Conservation (phyloP, 163 green algal species). For the Scenedesmus sp. region DNA sequence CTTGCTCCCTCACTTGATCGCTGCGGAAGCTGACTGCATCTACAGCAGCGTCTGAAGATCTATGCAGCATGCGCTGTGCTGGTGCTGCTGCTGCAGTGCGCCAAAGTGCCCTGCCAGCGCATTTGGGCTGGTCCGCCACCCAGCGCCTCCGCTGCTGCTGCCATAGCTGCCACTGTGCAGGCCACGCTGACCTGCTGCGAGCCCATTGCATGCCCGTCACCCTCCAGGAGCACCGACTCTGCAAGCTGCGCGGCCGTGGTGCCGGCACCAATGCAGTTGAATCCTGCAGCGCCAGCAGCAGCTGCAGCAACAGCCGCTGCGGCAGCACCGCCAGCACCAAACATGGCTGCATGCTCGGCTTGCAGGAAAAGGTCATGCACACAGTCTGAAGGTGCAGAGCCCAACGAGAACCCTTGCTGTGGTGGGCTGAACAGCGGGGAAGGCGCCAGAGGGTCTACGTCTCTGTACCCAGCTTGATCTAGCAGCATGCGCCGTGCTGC, state of each 20-base stretch:
- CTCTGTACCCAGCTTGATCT: neutral
- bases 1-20: constrained; percentile 29
- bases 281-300: neutral
- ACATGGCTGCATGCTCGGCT: neutral
- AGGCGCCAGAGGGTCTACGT: neutral
- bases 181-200: neutral
- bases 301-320: neutral
- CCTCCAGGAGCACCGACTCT: constrained; percentile 41
- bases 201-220: neutral
- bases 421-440: constrained; percentile 7
- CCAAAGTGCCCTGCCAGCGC: neutral
- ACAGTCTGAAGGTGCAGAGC: neutral
- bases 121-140: neutral
- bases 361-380: constrained; percentile 16
- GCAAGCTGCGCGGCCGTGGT: constrained; percentile 35
- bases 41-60: neutral
- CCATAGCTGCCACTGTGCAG: constrained; percentile 8
- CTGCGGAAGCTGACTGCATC: neutral
- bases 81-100: constrained; percentile 20
- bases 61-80: constrained; percentile 13
- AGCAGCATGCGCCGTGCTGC: neutral
- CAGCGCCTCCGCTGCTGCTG: constrained; percentile 26
- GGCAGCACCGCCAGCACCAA: neutral
- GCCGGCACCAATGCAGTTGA: constrained; percentile 14
- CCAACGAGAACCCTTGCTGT: neutral